These are phyloP conservation scores for Starmera stellimalicola DNA, from an alignment of 1,139 yeast species.

Conservation along the genomic window DNA sequence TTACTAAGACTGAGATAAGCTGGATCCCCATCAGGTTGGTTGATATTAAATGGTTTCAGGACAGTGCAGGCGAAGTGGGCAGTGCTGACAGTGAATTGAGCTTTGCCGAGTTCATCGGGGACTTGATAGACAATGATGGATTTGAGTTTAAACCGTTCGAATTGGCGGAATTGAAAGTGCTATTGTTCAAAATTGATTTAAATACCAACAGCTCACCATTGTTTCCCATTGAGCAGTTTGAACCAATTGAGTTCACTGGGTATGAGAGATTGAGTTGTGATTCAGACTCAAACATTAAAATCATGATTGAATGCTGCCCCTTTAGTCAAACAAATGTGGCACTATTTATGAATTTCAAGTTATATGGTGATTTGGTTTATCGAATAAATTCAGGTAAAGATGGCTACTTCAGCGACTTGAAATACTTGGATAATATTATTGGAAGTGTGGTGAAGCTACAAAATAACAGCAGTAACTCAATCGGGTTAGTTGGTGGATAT, in stretches of 20 bases:
- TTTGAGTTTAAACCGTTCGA: conserved; percentile 12
- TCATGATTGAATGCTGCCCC: conserved; percentile 36
- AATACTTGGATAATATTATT: conserved; percentile 55
- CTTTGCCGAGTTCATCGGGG: conserved; percentile 6
- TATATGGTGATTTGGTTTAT: conserved; percentile 38
- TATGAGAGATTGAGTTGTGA: no score
- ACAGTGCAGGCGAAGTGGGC: conserved; percentile 1
- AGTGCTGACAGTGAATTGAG: not conserved
- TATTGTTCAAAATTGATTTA: conserved; percentile 3
- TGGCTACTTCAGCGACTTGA: conserved; percentile 39
- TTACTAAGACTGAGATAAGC: conserved; percentile 4
- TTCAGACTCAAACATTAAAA: conserved; percentile 6
- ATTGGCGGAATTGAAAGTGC: conserved; percentile 1
- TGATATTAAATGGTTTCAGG: no score
- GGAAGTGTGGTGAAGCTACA: conserved; percentile 42
- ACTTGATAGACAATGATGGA: conserved; percentile 9
- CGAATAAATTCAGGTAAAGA: conserved; percentile 16
- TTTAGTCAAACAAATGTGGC: conserved; percentile 52
- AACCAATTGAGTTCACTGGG: conserved; percentile 7
- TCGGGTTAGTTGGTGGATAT: conserved; percentile 49
- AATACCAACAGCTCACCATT: conserved; percentile 1
- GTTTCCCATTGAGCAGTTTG: conserved; percentile 5
- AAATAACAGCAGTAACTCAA: conserved; percentile 10
- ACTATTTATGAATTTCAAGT: conserved; percentile 38
- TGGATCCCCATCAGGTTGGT: conserved; percentile 9